Percentiles rank a stretch among this genome's conserved stretches.
Conservation (phyloP, 495 filamentous ascomycete species). For the Annulohypoxylon stygium region DNA sequence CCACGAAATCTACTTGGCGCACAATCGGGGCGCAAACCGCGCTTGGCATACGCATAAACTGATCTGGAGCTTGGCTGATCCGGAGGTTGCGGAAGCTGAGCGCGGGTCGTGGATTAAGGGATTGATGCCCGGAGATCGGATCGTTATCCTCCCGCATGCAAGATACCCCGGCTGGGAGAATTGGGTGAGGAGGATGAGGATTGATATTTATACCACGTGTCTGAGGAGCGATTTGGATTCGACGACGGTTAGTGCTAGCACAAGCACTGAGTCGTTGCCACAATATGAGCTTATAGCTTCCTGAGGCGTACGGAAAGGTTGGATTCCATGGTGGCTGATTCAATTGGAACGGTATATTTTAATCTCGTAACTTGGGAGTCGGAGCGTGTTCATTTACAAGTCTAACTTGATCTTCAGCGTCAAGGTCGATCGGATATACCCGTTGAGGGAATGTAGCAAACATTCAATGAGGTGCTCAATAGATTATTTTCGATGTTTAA, state of each 20-base stretch:
- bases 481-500: background rate
- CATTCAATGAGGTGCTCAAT: background rate
- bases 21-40: constrained; percentile 35
- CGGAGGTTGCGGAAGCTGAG: constrained; percentile 22
- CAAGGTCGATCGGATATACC: background rate
- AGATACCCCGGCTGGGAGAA: constrained; percentile 46
- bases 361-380: background rate
- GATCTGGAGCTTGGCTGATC: constrained; percentile 28
- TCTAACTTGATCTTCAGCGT: no score
- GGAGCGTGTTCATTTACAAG: no score
- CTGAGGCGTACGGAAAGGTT: background rate
- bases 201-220: constrained; percentile 44
- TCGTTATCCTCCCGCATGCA: constrained; percentile 35
- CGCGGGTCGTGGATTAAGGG: constrained; percentile 28
- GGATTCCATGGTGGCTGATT: no score
- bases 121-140: constrained; percentile 24
- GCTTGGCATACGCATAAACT: constrained; percentile 31
- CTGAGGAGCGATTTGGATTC: constrained; percentile 4
- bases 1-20: constrained; percentile 33
- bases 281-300: background rate
- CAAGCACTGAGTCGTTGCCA: background rate
- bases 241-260: background rate
- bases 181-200: constrained; percentile 36
- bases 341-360: background rate
- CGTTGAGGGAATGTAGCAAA: background rate